A percentile compares a stretch with the other conserved stretches of the same genome.
Conservation (phyloP, 1,284 basidiomycete genomes). For the Ganoderma meredithae region DNA sequence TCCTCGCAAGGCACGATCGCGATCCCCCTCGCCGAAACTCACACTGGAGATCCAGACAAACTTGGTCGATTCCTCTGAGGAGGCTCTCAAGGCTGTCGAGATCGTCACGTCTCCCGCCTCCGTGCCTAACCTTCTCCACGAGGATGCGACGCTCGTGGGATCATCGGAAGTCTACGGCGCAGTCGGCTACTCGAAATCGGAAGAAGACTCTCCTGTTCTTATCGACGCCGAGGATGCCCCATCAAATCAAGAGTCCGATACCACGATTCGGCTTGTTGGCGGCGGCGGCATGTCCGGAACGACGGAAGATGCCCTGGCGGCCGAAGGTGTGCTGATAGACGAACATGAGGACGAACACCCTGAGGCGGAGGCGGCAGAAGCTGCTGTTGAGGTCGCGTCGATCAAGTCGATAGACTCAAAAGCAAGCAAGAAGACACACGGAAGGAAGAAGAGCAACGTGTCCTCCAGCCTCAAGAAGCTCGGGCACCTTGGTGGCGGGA, state of each 20-base stretch:
- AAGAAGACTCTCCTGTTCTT: slow-evolving; percentile 36
- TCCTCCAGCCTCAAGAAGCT: slow-evolving; percentile 64
- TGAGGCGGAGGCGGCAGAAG: slow-evolving; percentile 16
- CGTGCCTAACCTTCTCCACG: slow-evolving; percentile 31
- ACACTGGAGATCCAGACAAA: slow-evolving; percentile 21
- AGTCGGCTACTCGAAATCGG: slow-evolving; percentile 24
- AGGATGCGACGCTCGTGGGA: slow-evolving; percentile 24
- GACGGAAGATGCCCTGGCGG: slow-evolving; percentile 43
- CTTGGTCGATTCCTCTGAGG: slow-evolving; percentile 18
- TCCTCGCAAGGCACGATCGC: slow-evolving; percentile 26
- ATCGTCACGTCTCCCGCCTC: slow-evolving; percentile 13
- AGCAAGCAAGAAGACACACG: slow-evolving; percentile 46
- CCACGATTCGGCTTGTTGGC: slow-evolving; percentile 66
- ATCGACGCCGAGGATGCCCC: slow-evolving; percentile 32
- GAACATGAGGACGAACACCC: slow-evolving; percentile 26
- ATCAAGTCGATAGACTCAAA: slow-evolving; percentile 37
- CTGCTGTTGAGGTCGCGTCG: slow-evolving; percentile 35
- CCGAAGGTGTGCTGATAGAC: slow-evolving; percentile 37
- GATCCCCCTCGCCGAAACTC: slow-evolving; percentile 25
- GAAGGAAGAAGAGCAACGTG: slow-evolving; percentile 59
- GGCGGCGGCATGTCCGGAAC: slow-evolving; percentile 51
- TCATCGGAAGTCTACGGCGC: slow-evolving; percentile 15
- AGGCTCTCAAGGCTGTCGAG: slow-evolving; percentile 11
- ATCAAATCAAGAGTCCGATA: slow-evolving; percentile 35
- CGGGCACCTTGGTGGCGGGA: slow-evolving; percentile 50